phyloP scores from a whole-genome alignment of 805 yeast species.

The Suhomyces prunicola region DNA sequence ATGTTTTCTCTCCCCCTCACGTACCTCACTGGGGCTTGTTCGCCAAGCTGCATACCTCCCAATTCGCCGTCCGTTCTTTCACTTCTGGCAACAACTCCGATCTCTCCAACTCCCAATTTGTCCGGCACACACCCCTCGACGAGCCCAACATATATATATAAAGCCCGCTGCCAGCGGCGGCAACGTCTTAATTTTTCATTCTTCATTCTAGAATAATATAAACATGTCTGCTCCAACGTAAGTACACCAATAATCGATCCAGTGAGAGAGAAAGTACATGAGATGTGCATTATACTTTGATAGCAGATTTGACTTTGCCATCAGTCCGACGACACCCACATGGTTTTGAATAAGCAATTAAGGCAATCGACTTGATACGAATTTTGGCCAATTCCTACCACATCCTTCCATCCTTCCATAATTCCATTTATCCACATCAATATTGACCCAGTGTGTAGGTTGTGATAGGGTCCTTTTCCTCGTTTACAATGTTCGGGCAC shows the following conservation, averaged over 20 bases:
- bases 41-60: not conserved
- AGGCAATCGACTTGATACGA: too few species aligned
- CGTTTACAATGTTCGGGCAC: not conserved
- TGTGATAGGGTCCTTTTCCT: not conserved
- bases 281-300: too few species aligned
- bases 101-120: not conserved
- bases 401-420: not conserved
- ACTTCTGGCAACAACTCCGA: not conserved
- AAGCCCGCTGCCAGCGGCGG: conserved; percentile 1
- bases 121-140: conserved; percentile 2
- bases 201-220: conserved; percentile 4
- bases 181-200: not conserved
- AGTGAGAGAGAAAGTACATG: not conserved
- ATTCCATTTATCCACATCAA: not conserved
- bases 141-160: conserved; percentile 5
- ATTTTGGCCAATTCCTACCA: too few species aligned
- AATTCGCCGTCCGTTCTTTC: not conserved
- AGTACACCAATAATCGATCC: conserved; percentile 17
- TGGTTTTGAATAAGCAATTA: too few species aligned
- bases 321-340: too few species aligned
- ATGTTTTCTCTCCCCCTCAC: not conserved
- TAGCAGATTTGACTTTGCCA: too few species aligned
- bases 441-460: not conserved
- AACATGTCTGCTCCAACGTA: conserved; percentile 45
- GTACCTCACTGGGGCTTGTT: not conserved